Evolutionary conservation across 768 basidiomycete genomes (phyloP), one percentile per base, ranked within the genome.

Genomic region (Xerocomellus intermedius): DNA sequence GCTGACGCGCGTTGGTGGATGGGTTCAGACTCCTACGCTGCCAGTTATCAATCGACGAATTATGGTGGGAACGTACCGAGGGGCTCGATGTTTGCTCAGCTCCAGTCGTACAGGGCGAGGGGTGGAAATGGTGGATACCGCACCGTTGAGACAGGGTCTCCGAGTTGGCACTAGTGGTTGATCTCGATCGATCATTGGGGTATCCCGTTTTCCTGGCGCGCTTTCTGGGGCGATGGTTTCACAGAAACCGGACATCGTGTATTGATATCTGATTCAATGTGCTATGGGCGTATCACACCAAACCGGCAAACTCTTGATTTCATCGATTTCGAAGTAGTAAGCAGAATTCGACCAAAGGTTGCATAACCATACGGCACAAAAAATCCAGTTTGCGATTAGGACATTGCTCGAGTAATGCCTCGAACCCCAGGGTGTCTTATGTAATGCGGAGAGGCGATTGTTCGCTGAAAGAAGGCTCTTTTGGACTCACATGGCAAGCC

Each of bases 301-400:
- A 24, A 24, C 24, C 5, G n/a, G 24, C 24, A 24, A 24, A 24
- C 24, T 24, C 5, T 24, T 24, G 24, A 24, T 24, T 24, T 24
- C 3, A 24, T 24, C 5, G 24, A 24, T 5, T 24, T 24, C n/a
- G n/a, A n/a, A n/a, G n/a, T n/a, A n/a, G n/a, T n/a, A n/a, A n/a
- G 5, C 5, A 26, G 8, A 26, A 6, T 26, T 24, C 8, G 8
- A 6, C 26, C 5, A 26, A n/a, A n/a, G n/a, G n/a, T n/a, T n/a
- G n/a, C n/a, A n/a, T n/a, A n/a, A n/a, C n/a, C n/a, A n/a, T n/a
- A n/a, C n/a, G n/a, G n/a, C n/a, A n/a, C n/a, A n/a, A n/a, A n/a
- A n/a, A n/a, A n/a, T n/a, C n/a, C n/a, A n/a, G n/a, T n/a, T 92
- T 94, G 57, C 94, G 84, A 68, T 96, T 96, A 94, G 74, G 26